A percentile compares a stretch with the other conserved stretches of the same genome.
These are phyloP conservation scores for Capsella rubella DNA, from an alignment of 441 rosid genomes.

Conservation along the genomic window DNA sequence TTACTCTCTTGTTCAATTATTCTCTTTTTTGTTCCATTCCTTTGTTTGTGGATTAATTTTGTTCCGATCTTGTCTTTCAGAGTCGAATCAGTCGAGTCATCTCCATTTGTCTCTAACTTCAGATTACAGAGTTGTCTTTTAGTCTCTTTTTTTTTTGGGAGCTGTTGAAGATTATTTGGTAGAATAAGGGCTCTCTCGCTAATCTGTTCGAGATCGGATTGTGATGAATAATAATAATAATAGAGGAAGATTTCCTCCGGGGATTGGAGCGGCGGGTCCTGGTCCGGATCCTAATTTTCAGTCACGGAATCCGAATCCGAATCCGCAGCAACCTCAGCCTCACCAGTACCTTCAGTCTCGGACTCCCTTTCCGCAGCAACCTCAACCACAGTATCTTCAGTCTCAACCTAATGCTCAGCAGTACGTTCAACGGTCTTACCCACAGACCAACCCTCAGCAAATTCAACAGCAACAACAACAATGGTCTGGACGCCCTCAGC, in stretches of 20 bases:
- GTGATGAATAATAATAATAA: slow-evolving; percentile 61
- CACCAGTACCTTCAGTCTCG: slow-evolving; percentile 56
- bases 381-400: slow-evolving; percentile 43
- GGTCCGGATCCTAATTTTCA: slow-evolving; percentile 68
- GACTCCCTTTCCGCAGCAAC: slow-evolving; percentile 59
- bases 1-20: not conserved
- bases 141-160: not conserved
- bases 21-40: not conserved
- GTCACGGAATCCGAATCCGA: slow-evolving; percentile 52
- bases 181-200: slow-evolving; percentile 41
- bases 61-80: slow-evolving; percentile 15
- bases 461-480: slow-evolving; percentile 60
- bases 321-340: slow-evolving; percentile 56
- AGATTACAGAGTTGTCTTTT: not conserved
- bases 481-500: slow-evolving; percentile 77
- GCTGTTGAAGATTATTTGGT: slow-evolving; percentile 19
- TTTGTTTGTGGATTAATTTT: not conserved
- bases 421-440: slow-evolving; percentile 69
- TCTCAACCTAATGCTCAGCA: slow-evolving; percentile 72
- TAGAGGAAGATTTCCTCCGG: slow-evolving; percentile 94
- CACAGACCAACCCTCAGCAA: slow-evolving; percentile 49
- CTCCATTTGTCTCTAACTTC: not conserved
- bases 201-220: slow-evolving; percentile 29
- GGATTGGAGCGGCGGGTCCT: slow-evolving; percentile 67
- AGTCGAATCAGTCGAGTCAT: not conserved